Percentiles rank a stretch among this genome's conserved stretches.
These are phyloP conservation scores for Penicillium capsulatum DNA, from an alignment of 2,329 filamentous ascomycete species.

Conservation along the genomic window DNA sequence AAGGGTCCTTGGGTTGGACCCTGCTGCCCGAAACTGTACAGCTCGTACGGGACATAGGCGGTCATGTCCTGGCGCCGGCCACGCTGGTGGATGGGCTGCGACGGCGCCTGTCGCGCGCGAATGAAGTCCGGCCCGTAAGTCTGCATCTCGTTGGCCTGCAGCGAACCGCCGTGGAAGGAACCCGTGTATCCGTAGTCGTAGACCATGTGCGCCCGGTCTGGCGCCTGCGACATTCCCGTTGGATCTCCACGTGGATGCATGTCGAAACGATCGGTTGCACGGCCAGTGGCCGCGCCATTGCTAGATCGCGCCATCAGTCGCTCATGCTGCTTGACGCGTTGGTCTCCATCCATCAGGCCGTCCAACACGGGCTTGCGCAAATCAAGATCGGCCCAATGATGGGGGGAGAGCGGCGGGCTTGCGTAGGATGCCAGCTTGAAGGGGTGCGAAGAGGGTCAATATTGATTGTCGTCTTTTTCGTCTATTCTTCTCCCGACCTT, in stretches of 20 bases:
- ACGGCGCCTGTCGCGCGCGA: constrained; percentile 37
- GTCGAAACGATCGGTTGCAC: constrained; percentile 43
- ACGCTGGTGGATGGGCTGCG: constrained; percentile 38
- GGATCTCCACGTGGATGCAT: constrained; percentile 35
- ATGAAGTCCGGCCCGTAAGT: constrained; percentile 62
- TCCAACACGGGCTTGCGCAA: constrained; percentile 53
- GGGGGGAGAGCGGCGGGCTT: constrained; percentile 61
- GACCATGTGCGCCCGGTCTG: constrained; percentile 35
- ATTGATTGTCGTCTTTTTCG: no score
- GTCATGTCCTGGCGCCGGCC: constrained; percentile 49
- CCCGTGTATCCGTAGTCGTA: constrained; percentile 54
- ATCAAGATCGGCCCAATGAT: constrained; percentile 57
- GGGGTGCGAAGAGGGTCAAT: constrained; percentile 17
- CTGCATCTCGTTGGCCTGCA: constrained; percentile 53
- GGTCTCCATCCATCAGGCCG: constrained; percentile 71
- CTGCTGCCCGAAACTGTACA: constrained; percentile 72
- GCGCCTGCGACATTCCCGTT: constrained; percentile 33
- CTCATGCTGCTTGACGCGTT: constrained; percentile 71
- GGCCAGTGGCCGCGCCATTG: constrained; percentile 48
- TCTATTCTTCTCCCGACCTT: no score
- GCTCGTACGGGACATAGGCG: constrained; percentile 54
- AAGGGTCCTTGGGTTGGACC: constrained; percentile 61
- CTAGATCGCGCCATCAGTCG: constrained; percentile 51
- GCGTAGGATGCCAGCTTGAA: constrained; percentile 64
- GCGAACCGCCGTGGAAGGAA: constrained; percentile 45